Base-by-base conservation (phyloP, 2,329 filamentous ascomycete genomes). In the Venturia carpophila region DNA sequence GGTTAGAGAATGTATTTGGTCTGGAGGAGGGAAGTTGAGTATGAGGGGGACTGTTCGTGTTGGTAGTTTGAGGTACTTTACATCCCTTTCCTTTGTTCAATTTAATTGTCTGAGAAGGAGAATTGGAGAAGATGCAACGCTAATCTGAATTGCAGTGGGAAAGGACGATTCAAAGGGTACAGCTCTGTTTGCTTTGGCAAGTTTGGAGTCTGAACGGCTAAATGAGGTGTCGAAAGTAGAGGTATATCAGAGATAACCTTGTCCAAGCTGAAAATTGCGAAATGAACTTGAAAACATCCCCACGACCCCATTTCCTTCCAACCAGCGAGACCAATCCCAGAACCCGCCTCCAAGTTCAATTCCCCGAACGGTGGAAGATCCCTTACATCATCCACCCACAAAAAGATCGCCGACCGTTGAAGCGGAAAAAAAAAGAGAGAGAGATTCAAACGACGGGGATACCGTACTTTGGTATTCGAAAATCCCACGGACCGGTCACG, bases 21-120 rank as follows among this genome's bases (percentile, higher is more conserved):
- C 6, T 42, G 68, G 11, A 0, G 70, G 69, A 21, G 70, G 69
- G 43, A 41, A 27, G 21, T 52, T 75, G 67, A 71, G 71, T 1
- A 72, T 71, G 66, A 71, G 71, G 56, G 70, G 71, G 19, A 76
- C 75, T 21, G 71, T 72, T 2, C 58, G 65, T 2, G 70, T 72
- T 58, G 71, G 70, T 55, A 72, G 47, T 58, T 58, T 58, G 52
- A 58, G 37, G 27, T 61, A 13, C 24, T 21, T 42, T 30, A 13
- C 3, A 24, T 30, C 17, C 4, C 37, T 11, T 10, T 52, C 3
- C n/a, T 11, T 27, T 19, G 42, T 17, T 19, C 13, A 17, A 6
- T 19, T 15, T n/a, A n/a, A n/a, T 5, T 45, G 47, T 52, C 5
- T 7, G 7, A n/a, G 17, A 24, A 24, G n/a, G n/a, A 7, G 47